Evolutionary conservation across 2,329 filamentous ascomycete genomes (phyloP).

Genomic region (Tolypocladium guangdongense): DNA sequence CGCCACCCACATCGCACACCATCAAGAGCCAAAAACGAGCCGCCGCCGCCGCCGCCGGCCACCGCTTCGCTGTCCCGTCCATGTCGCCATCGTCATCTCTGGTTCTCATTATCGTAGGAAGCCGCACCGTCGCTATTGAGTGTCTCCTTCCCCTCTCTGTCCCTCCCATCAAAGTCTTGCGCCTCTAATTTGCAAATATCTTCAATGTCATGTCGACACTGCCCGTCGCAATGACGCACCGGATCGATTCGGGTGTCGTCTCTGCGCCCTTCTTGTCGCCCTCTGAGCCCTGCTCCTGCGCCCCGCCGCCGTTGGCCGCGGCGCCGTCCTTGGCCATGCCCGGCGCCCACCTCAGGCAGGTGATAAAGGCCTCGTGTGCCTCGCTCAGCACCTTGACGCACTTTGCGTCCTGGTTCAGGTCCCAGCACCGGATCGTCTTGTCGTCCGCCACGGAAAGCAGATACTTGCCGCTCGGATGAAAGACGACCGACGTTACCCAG

Average conservation of each 20-base stretch:
- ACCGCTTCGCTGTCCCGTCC: background rate
- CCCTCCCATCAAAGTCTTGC: background rate
- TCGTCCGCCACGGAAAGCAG: constrained; percentile 79
- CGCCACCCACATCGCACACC: background rate
- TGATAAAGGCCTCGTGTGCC: constrained; percentile 75
- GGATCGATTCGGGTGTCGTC: constrained; percentile 49
- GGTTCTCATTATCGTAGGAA: background rate
- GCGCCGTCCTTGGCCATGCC: constrained; percentile 16
- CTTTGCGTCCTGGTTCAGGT: constrained; percentile 79
- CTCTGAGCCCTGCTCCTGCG: constrained; percentile 7
- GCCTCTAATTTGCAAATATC: constrained; percentile 54
- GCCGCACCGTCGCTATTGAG: background rate
- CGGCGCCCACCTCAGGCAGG: constrained; percentile 80
- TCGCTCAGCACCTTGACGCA: constrained; percentile 74
- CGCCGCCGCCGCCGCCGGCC: background rate
- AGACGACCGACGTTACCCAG: constrained; percentile 78
- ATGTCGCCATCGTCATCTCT: background rate
- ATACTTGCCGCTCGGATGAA: constrained; percentile 88
- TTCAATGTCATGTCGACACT: constrained; percentile 73
- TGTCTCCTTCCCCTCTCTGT: background rate
- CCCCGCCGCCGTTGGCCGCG: constrained; percentile 4
- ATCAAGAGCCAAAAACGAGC: background rate
- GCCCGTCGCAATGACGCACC: constrained; percentile 79
- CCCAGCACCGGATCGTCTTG: constrained; percentile 89
- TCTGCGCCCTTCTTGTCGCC: constrained; percentile 36